phyloP scores from a whole-genome alignment of 2,329 filamentous ascomycete species.

The Cucurbitaria berberidis region DNA sequence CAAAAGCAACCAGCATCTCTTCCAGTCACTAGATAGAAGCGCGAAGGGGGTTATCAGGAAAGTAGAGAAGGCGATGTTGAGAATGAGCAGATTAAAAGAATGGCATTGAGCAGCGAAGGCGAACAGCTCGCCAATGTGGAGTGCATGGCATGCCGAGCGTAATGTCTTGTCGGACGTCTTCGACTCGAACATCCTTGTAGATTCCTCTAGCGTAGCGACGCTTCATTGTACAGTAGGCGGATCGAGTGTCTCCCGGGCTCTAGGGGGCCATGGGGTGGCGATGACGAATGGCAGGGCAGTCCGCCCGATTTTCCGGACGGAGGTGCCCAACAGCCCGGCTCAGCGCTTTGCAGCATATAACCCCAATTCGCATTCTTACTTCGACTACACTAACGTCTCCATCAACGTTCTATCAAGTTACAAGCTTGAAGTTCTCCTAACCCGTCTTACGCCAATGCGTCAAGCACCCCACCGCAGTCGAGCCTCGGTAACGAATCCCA shows the following conservation, averaged over 20 bases:
- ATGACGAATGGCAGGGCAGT: conserved; percentile 9
- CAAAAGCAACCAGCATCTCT: conserved; percentile 8
- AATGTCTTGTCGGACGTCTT: conserved; percentile 23
- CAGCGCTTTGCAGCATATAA: neutral
- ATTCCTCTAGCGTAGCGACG: conserved; percentile 15
- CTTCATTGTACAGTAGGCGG: conserved; percentile 6
- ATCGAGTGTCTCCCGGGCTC: conserved; percentile 18
- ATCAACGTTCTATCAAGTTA: neutral
- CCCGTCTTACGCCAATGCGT: neutral
- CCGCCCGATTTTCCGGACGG: neutral
- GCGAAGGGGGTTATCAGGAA: conserved; percentile 4
- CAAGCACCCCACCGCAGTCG: neutral
- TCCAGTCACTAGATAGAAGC: neutral
- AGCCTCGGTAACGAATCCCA: neutral
- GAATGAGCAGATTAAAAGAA: neutral
- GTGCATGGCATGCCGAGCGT: conserved; percentile 11
- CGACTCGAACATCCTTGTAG: conserved; percentile 14
- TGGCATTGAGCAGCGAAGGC: conserved; percentile 7
- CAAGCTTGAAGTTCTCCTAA: neutral
- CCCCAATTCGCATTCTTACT: neutral
- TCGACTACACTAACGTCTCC: neutral
- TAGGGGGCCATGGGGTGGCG: neutral
- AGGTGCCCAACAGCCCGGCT: conserved; percentile 7
- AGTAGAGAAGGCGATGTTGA: neutral
- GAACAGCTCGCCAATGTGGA: conserved; percentile 10